Conservation (phyloP, 176 grass and related monocot species). For the Coix lacrymajobi region DNA sequence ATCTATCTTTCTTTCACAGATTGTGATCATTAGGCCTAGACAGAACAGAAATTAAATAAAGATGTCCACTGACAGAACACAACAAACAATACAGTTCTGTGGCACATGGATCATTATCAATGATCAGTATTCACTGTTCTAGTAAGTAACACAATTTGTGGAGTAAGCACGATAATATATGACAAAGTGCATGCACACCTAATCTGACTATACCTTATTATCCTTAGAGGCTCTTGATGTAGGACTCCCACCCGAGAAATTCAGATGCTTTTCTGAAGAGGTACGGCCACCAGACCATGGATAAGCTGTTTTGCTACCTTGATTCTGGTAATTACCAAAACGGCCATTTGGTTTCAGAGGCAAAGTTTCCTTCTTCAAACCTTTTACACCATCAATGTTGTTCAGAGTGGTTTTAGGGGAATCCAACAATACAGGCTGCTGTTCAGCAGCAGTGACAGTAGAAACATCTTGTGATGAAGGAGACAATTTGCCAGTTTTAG, state of each 20-base stretch:
- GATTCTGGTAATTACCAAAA: constrained; percentile 38
- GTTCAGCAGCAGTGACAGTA: constrained; percentile 29
- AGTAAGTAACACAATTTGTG: background rate
- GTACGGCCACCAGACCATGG: constrained; percentile 29
- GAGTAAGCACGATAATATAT: constrained; percentile 6
- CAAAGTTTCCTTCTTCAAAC: constrained; percentile 26
- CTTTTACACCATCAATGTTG: constrained; percentile 14
- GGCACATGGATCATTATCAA: background rate
- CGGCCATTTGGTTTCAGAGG: constrained; percentile 28
- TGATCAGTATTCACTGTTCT: background rate
- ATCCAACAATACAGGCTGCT: constrained; percentile 27
- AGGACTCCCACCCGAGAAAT: constrained; percentile 23
- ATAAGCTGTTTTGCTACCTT: constrained; percentile 23
- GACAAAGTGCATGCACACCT: constrained; percentile 3
- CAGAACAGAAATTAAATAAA: background rate
- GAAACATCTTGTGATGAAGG: constrained; percentile 22
- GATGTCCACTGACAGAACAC: background rate
- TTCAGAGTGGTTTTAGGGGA: constrained; percentile 25
- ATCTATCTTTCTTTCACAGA: background rate
- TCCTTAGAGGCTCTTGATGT: constrained; percentile 24
- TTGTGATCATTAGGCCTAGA: background rate
- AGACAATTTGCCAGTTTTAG: constrained; percentile 24
- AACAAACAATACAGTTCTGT: background rate
- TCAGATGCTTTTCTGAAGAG: constrained; percentile 31
- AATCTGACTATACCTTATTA: constrained; percentile 32